These are phyloP conservation scores for Malus hybrid DNA, from an alignment of 331 rosid species.

Conservation along the genomic window DNA sequence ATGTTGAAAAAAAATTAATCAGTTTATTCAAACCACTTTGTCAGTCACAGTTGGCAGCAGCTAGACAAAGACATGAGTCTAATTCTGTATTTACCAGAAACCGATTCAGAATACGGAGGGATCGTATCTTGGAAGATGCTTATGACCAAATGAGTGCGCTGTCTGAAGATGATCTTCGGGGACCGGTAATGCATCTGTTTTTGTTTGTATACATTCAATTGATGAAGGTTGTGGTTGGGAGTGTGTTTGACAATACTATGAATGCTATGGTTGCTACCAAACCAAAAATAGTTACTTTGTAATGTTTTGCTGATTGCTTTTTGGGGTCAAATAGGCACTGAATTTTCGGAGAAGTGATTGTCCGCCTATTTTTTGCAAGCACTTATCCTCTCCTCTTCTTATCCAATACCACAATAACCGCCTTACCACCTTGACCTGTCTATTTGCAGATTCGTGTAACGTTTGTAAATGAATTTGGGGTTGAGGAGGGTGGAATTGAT, in stretches of 20 bases:
- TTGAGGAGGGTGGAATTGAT: slow-evolving; percentile 98
- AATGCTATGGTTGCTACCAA: not conserved
- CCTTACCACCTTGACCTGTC: not conserved
- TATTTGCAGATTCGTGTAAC: slow-evolving; percentile 79
- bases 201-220: not conserved
- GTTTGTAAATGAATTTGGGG: slow-evolving; percentile 95
- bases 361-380: not conserved
- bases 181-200: slow-evolving; percentile 43
- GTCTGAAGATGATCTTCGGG: slow-evolving; percentile 93
- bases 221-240: not conserved
- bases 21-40: slow-evolving; percentile 21
- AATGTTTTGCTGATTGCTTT: not conserved
- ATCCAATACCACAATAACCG: not conserved
- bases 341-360: not conserved
- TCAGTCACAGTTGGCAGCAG: slow-evolving; percentile 93
- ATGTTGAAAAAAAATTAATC: not conserved
- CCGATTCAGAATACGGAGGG: slow-evolving; percentile 82
- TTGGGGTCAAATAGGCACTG: not conserved
- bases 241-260: not conserved
- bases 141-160: slow-evolving; percentile 85
- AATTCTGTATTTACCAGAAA: slow-evolving; percentile 63
- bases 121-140: slow-evolving; percentile 94
- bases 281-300: not conserved
- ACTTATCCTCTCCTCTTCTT: not conserved
- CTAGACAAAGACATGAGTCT: slow-evolving; percentile 66